Percentiles rank a stretch among this genome's conserved stretches.
These are phyloP conservation scores for Trichoderma oligosporum DNA, from an alignment of 2,329 filamentous ascomycete genomes.

Conservation along the genomic window DNA sequence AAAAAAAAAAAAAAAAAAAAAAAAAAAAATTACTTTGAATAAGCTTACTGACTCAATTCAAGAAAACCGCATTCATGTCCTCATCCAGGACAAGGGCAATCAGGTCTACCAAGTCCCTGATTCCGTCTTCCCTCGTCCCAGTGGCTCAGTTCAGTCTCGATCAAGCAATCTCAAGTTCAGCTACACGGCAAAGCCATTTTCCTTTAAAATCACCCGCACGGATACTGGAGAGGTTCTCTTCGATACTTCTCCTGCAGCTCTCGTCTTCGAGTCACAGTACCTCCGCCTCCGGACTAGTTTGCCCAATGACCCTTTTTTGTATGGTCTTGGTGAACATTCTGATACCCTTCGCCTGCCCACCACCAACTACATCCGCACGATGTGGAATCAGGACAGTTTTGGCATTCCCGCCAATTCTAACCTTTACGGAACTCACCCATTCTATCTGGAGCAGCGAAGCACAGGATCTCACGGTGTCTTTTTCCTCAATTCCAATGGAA, in stretches of 20 bases:
- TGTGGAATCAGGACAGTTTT: constrained; percentile 69
- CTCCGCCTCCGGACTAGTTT: constrained; percentile 67
- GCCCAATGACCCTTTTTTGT: constrained; percentile 65
- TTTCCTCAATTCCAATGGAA: constrained; percentile 70
- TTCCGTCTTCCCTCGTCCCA: constrained; percentile 57
- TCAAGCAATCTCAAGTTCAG: constrained; percentile 46
- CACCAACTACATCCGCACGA: constrained; percentile 57
- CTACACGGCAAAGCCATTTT: constrained; percentile 54
- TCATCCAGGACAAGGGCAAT: constrained; percentile 67
- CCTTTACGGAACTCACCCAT: constrained; percentile 71
- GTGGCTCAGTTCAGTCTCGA: constrained; percentile 23
- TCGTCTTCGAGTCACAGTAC: constrained; percentile 78
- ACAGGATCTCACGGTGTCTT: constrained; percentile 67
- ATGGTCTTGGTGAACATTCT: constrained; percentile 75
- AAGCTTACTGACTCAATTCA: neutral
- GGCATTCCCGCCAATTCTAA: constrained; percentile 59
- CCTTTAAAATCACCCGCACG: constrained; percentile 54
- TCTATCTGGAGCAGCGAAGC: constrained; percentile 61
- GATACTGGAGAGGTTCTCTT: constrained; percentile 55
- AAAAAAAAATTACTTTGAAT: neutral
- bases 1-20: too few relatives aligned
- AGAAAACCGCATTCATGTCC: constrained; percentile 69
- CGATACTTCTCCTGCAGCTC: constrained; percentile 60
- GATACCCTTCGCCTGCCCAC: constrained; percentile 67
- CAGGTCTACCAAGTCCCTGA: constrained; percentile 73